A percentile compares a stretch with the other conserved stretches of the same genome.
phyloP scores from a whole-genome alignment of 2,329 filamentous ascomycete genomes.

The Sclerotiophoma versabilis region DNA sequence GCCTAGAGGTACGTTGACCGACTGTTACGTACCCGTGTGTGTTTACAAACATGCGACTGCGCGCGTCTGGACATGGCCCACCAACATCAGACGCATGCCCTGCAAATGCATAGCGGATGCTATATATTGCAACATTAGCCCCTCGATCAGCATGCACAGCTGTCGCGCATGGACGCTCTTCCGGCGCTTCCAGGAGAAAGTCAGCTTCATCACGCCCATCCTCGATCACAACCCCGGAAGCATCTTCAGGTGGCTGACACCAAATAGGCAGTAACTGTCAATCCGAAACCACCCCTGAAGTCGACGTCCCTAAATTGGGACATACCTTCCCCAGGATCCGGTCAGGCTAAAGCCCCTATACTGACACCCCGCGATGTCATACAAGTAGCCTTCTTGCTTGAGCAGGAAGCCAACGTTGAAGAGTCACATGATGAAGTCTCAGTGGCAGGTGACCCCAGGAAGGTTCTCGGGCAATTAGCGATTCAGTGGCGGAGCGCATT shows the following conservation, averaged over 20 bases:
- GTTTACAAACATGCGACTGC: slow-evolving; percentile 4
- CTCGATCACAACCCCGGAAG: not conserved
- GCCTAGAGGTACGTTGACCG: slow-evolving; percentile 67
- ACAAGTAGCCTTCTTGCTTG: slow-evolving; percentile 69
- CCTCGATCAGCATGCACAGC: slow-evolving; percentile 18
- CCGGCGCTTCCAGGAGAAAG: slow-evolving; percentile 11
- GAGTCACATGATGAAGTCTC: slow-evolving; percentile 53
- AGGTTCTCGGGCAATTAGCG: slow-evolving; percentile 79
- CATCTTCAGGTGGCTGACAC: slow-evolving; percentile 12
- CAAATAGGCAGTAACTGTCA: slow-evolving; percentile 52
- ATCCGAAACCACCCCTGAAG: slow-evolving; percentile 61
- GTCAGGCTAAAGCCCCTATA: slow-evolving; percentile 52
- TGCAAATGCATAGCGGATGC: not conserved
- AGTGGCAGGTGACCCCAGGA: slow-evolving; percentile 50
- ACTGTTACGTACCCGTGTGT: not conserved
- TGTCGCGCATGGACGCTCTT: slow-evolving; percentile 21
- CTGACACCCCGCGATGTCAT: slow-evolving; percentile 68
- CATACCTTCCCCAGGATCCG: slow-evolving; percentile 44
- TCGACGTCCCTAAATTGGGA: slow-evolving; percentile 65
- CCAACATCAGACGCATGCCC: slow-evolving; percentile 21
- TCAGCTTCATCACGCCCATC: slow-evolving; percentile 11
- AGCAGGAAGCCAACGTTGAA: slow-evolving; percentile 59
- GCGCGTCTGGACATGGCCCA: slow-evolving; percentile 10
- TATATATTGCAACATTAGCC: slow-evolving; percentile 14
- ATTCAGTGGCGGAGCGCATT: slow-evolving; percentile 90